Evolutionary conservation across 31 red algal species (phyloP), one percentile per base, ranked within the genome.

Genomic region (Odonthalia washingtoniensis): DNA sequence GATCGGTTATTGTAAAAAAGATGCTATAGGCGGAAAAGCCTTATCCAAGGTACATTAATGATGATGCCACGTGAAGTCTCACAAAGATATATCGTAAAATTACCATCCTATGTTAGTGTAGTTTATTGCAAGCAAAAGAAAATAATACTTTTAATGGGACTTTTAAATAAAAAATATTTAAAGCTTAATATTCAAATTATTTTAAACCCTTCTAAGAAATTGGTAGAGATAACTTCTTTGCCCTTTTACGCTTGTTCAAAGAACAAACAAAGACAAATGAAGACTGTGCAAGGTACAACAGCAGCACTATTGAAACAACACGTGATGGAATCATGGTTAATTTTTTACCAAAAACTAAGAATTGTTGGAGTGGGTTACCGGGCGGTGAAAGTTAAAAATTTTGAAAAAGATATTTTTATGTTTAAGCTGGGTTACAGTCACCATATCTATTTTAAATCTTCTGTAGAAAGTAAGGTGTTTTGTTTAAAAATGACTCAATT

Each of bases 391-490:
- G 14, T 75, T 4, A 5, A 35, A 39, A 75, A 41, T 42, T 3
- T 4, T 4, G 38, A 40, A 43, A 42, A 75, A 2, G 3, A 2
- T 4, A 35, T 75, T 5, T 75, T 75, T 3, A 2, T 5, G 2
- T 75, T 75, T 42, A 75, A 75, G 14, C 18, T 75, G 18, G 72
- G 72, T 75, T 75, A 5, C 14, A 75, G 72, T 42, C 72, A 75
- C 18, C 38, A 2, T 4, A 16, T 75, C 3, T 75, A 40, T 75
- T 75, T 40, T 75, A 75, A 75, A 42, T 5, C 18, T 41, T 2
- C 2, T 39, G 2, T 28, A 6, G 14, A 4, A 5, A 3, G 3
- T 35, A 4, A 75, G 18, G 39, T 42, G 18, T 32, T 75, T 2
- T 16, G 4, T 2, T 35, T 75, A 5, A 75, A 75, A 75, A 4